Evolutionary conservation across 2,329 filamentous ascomycete species (phyloP).

Genomic region (Chlorencoelia australis): DNA sequence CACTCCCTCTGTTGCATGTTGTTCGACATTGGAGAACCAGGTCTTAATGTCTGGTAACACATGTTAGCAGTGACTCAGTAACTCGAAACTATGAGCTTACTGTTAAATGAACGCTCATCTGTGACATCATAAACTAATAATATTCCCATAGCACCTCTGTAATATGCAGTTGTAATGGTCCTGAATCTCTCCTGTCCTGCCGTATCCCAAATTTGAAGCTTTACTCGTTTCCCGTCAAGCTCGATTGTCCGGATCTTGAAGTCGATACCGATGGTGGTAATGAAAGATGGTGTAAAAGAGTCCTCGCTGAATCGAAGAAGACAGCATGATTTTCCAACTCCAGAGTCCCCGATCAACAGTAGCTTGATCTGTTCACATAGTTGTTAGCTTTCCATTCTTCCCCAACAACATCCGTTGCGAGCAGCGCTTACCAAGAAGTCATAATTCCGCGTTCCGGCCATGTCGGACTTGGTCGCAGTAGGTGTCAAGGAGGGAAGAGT

Average conservation of each 20-base stretch:
- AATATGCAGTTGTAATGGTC: slow-evolving; percentile 98
- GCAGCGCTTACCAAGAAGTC: slow-evolving; percentile 85
- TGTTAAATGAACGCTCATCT: slow-evolving; percentile 99
- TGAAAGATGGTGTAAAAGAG: slow-evolving; percentile 99
- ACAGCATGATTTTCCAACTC: slow-evolving; percentile 99
- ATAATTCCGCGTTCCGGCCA: slow-evolving; percentile 98
- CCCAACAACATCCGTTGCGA: no score
- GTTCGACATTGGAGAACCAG: slow-evolving; percentile 99
- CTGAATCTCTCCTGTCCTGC: slow-evolving; percentile 97
- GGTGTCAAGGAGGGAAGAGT: slow-evolving; percentile 3
- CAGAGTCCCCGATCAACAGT: slow-evolving; percentile 98
- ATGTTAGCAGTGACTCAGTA: background rate
- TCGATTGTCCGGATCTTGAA: slow-evolving; percentile 99
- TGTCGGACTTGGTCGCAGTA: slow-evolving; percentile 32
- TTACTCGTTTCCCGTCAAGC: slow-evolving; percentile 95
- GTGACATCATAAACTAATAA: slow-evolving; percentile 97
- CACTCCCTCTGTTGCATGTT: slow-evolving; percentile 96
- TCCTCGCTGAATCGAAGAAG: slow-evolving; percentile 97
- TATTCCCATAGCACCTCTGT: slow-evolving; percentile 96
- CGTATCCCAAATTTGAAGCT: slow-evolving; percentile 99
- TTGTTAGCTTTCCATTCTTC: background rate
- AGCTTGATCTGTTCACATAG: slow-evolving; percentile 61
- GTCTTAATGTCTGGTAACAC: slow-evolving; percentile 77
- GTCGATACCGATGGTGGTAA: slow-evolving; percentile 99
- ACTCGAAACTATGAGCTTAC: slow-evolving; percentile 31